Percentiles rank a stretch among this genome's conserved stretches.
phyloP scores from a whole-genome alignment of 2,329 filamentous ascomycete genomes.

The Dissoconium aciculare region DNA sequence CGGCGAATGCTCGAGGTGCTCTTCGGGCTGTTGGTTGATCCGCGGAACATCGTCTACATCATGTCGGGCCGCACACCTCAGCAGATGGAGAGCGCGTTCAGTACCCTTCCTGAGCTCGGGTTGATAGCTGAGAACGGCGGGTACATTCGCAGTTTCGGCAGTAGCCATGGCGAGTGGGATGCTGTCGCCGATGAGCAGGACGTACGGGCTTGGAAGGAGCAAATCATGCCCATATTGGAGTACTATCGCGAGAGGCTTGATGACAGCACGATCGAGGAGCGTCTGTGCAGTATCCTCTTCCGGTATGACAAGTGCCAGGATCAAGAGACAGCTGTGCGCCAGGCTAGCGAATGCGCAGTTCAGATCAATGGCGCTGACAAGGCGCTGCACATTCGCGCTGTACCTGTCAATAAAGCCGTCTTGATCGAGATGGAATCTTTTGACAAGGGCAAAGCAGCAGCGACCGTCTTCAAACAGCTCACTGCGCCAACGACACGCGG shows the following conservation, averaged over 20 bases:
- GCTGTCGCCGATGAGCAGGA: slow-evolving; percentile 59
- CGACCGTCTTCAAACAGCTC: slow-evolving; percentile 38
- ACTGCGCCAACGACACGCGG: slow-evolving; percentile 9
- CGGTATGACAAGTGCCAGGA: slow-evolving; percentile 77
- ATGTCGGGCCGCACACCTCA: slow-evolving; percentile 83
- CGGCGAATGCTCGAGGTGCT: slow-evolving; percentile 72
- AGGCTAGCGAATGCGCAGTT: slow-evolving; percentile 78
- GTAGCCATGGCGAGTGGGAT: slow-evolving; percentile 49
- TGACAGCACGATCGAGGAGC: slow-evolving; percentile 73
- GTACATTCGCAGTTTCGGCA: slow-evolving; percentile 59
- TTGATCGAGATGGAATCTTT: slow-evolving; percentile 74
- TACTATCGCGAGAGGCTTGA: slow-evolving; percentile 87
- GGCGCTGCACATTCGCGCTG: slow-evolving; percentile 66
- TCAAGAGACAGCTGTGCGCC: slow-evolving; percentile 55
- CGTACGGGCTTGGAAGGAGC: slow-evolving; percentile 65
- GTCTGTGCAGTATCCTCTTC: slow-evolving; percentile 83
- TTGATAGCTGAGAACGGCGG: slow-evolving; percentile 92
- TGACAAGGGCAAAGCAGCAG: slow-evolving; percentile 74
- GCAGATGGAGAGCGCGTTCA: slow-evolving; percentile 76
- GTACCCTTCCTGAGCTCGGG: slow-evolving; percentile 65
- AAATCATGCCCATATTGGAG: slow-evolving; percentile 65
- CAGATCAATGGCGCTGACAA: slow-evolving; percentile 93
- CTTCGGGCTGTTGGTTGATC: slow-evolving; percentile 65
- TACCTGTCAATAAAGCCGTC: slow-evolving; percentile 61
- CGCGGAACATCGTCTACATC: slow-evolving; percentile 74